Evolutionary conservation across 106 monocot species (phyloP).

Genomic region (Triglochin maritima): DNA sequence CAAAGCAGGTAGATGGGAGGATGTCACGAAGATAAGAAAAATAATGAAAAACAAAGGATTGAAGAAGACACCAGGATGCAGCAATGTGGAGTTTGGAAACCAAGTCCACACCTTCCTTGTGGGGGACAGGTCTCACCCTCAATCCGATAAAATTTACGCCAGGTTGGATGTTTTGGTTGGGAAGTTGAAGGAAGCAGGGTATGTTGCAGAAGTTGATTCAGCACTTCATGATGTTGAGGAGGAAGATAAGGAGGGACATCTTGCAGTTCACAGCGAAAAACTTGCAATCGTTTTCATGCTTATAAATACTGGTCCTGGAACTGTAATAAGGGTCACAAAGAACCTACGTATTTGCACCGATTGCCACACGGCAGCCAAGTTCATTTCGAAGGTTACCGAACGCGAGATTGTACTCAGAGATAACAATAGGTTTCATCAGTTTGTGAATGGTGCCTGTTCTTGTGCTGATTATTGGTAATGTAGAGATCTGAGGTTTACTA

Average conservation of each 20-base stretch:
- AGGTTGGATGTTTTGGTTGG: slow-evolving; percentile 4
- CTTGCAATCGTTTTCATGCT: slow-evolving; percentile 15
- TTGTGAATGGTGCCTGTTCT: slow-evolving; percentile 15
- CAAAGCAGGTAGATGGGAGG: slow-evolving; percentile 43
- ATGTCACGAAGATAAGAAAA: slow-evolving; percentile 43
- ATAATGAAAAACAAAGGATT: slow-evolving; percentile 42
- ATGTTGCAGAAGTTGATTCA: slow-evolving; percentile 5
- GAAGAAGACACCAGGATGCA: slow-evolving; percentile 57
- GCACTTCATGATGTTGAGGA: slow-evolving; percentile 21
- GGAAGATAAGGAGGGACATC: slow-evolving; percentile 13
- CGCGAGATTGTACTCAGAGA: slow-evolving; percentile 15
- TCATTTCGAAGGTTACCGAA: slow-evolving; percentile 10
- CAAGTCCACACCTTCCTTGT: slow-evolving; percentile 25
- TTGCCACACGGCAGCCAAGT: slow-evolving; percentile 16
- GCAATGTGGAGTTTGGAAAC: slow-evolving; percentile 36
- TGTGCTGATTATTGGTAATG: slow-evolving; percentile 23
- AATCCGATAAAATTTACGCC: slow-evolving; percentile 1
- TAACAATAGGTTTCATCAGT: slow-evolving; percentile 15
- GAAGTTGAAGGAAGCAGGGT: slow-evolving; percentile 13
- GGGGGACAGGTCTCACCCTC: slow-evolving; percentile 16
- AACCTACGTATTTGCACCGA: slow-evolving; percentile 19
- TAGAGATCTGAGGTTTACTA: not conserved
- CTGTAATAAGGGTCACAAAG: slow-evolving; percentile 7
- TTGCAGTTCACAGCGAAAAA: slow-evolving; percentile 11
- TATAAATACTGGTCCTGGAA: slow-evolving; percentile 8